Evolutionary conservation across 2,329 filamentous ascomycete genomes (phyloP), one percentile per base, ranked within the genome.

Genomic region (Curvularia lunata): DNA sequence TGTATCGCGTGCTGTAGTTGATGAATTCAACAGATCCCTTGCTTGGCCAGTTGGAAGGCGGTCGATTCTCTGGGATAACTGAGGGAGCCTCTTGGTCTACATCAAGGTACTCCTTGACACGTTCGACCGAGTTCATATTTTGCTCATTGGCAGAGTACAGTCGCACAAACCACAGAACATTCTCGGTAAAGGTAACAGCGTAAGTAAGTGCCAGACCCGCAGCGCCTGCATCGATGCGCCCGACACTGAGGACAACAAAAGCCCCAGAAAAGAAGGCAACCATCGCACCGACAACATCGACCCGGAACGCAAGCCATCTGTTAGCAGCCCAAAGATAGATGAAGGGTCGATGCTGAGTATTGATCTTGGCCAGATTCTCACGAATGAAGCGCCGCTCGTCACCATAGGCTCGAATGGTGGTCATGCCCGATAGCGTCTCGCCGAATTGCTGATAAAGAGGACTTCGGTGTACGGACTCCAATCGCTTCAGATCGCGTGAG

Each of bases 71-170:
- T 53, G 92, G 87, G 40, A 96, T 85, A 40, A 96, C 82, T 1
- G 91, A 83, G 0, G 85, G 82, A 1, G 95, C 93, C 79, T 99
- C 95, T 75, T 97, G 94, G 68, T 98, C 94, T 1, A 99, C 91
- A 43, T 98, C 92, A 34, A 98, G 85, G 73, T 98, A 99, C 75
- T 99, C 95, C 80, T 97, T 96, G 73, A 99, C 89, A 71, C 95
- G 91, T 79, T 99, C 95, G 48, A 98, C 93, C 2, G 94, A 94
- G 79, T 99, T 99, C 95, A 99, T 98, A 79, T 97, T 98, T 78
- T 99, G 95, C 79, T 99, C 95, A 71, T 98, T 97, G 73, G 91
- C 87, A 0, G 93, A 90, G 75, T 99, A 99, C 13, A 97, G 84
- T 46, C 95, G 89, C 28, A 99, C 93, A 54, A 98, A 88, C 95